Evolutionary conservation across 1,139 yeast species (phyloP).

Genomic region (Hemisphaericaspora subhashii): DNA sequence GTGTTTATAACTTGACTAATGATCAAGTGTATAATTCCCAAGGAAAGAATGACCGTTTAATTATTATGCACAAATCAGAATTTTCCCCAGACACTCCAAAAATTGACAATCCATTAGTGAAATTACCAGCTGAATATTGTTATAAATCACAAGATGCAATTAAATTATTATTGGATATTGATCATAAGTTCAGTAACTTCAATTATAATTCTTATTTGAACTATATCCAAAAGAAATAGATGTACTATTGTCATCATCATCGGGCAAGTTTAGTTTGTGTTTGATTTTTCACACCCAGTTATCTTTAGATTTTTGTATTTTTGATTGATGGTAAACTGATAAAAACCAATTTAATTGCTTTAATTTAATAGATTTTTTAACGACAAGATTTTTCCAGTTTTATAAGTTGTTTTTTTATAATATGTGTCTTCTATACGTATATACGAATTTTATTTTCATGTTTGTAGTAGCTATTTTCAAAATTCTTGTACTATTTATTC

Average conservation of each 20-base stretch:
- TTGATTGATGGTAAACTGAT: neutral
- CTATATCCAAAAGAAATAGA: conserved; percentile 37
- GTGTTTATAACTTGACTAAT: conserved; percentile 47
- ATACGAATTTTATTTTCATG: neutral
- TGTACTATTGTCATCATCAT: no score
- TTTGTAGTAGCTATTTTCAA: no score
- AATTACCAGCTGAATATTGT: conserved; percentile 50
- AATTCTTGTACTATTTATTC: no score
- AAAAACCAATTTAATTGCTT: neutral
- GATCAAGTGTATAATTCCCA: conserved; percentile 47
- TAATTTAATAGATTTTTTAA: conserved; percentile 2
- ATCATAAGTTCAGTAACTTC: conserved; percentile 61
- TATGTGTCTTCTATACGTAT: no score
- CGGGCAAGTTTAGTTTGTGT: neutral
- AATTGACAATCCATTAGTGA: conserved; percentile 39
- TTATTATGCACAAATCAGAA: conserved; percentile 38
- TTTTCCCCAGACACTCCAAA: conserved; percentile 23
- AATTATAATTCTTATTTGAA: conserved; percentile 51
- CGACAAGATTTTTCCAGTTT: conserved; percentile 1
- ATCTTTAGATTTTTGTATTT: conserved; percentile 2
- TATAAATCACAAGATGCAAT: conserved; percentile 64
- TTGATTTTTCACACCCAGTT: neutral
- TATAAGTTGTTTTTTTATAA: no score
- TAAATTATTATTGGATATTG: conserved; percentile 61
- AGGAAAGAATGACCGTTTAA: conserved; percentile 34